phyloP scores from a whole-genome alignment of 768 basidiomycete species.

The Mycena epipterygia region DNA sequence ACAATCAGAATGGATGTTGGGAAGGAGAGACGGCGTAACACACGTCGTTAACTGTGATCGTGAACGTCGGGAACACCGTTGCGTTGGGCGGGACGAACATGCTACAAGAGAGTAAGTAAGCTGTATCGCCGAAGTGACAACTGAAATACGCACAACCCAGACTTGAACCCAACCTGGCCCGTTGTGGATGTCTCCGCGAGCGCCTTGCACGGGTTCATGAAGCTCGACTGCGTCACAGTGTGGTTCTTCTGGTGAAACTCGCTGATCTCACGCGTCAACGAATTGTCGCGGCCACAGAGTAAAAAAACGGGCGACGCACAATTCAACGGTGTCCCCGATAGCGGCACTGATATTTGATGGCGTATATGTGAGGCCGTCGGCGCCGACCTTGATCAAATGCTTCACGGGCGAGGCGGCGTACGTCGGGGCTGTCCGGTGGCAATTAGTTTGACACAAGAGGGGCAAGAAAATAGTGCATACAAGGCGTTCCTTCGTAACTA shows the following conservation, averaged over 20 bases:
- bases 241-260: constrained; percentile 43
- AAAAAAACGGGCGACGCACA: constrained; percentile 9
- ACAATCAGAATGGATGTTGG: background rate
- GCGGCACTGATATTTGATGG: constrained; percentile 35
- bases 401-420: constrained; percentile 11
- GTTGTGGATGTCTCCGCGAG: constrained; percentile 26
- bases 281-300: background rate
- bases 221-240: constrained; percentile 48
- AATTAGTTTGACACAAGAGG: background rate
- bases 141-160: constrained; percentile 41
- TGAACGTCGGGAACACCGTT: constrained; percentile 54
- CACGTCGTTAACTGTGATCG: constrained; percentile 57
- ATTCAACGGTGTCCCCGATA: constrained; percentile 39
- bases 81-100: constrained; percentile 43
- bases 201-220: constrained; percentile 42
- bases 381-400: constrained; percentile 38
- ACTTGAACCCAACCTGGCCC: constrained; percentile 41
- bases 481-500: constrained; percentile 32
- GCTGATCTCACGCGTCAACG: background rate
- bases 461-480: background rate
- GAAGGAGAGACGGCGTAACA: background rate
- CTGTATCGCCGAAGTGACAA: background rate
- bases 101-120: constrained; percentile 40
- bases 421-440: background rate
- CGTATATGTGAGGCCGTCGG: constrained; percentile 29